Base-by-base conservation (phyloP, 1,284 basidiomycete genomes). In the Trametes hirsuta region DNA sequence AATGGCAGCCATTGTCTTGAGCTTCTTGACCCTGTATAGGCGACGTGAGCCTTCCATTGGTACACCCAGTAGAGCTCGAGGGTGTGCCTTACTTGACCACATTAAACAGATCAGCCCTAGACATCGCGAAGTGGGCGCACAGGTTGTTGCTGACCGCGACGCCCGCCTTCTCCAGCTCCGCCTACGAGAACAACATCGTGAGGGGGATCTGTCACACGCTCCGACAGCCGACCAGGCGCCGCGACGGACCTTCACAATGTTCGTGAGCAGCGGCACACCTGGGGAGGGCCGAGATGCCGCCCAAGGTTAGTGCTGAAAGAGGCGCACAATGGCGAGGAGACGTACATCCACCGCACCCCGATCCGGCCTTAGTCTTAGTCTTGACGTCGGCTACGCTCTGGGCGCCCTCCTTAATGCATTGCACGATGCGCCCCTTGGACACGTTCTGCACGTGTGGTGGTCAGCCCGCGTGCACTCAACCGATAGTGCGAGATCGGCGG, bases 301-400 rank as follows among this genome's bases (percentile, higher is more conserved):
- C 51, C 21, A 61, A 22, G 37, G 42, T 51, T 51, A 39, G 36
- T 34, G 25, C 12, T 25, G 22, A 22, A 36, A 18, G 15, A 4
- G 37, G 30, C 10, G 79, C 85, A 64, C 87, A 84, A 12, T 80
- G 83, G 14, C 81, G 77, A 44, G 87, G 75, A 1, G 47, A 86
- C 79, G 22, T 39, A 71, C 90, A 92, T 46, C 90, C 90, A 54
- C 90, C 89, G 65, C 90, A 93, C 5, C 88, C 90, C 0, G 86
- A 85, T 14, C 88, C 88, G 14, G 82, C 85, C 73, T 91, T 92
- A 15, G 89, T 91, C 71, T 84, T 84, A 25, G 74, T 67, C 74
- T 91, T 92, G 69, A 93, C 77, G 45, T 82, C 83, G 8, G 73
- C 77, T 24, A 92, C 69, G 24, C 79, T 78, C 18, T 78, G 77